Evolutionary conservation across 75 land plant genomes (phyloP).

Genomic region (Selaginella tamariscina): DNA sequence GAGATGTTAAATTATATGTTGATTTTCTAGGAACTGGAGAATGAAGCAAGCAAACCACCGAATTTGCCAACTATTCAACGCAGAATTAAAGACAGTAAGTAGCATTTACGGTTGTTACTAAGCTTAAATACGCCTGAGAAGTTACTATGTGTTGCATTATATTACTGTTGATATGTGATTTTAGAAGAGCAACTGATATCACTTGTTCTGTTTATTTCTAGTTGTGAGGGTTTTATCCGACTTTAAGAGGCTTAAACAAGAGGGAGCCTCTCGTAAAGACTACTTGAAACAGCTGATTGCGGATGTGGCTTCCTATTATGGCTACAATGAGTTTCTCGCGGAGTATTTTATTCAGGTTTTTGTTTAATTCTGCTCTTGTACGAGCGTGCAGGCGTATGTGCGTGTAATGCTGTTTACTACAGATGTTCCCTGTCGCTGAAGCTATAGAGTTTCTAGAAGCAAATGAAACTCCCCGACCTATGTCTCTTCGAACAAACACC

Average conservation of each 20-base stretch:
- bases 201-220: slow-evolving; percentile 17
- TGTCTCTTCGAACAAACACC: slow-evolving; percentile 72
- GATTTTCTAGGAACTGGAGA: slow-evolving; percentile 58
- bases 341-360: slow-evolving; percentile 55
- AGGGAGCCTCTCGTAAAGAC: slow-evolving; percentile 53
- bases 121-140: too few species aligned
- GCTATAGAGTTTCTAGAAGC: slow-evolving; percentile 83
- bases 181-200: not conserved
- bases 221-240: slow-evolving; percentile 87
- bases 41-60: slow-evolving; percentile 54
- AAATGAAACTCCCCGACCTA: slow-evolving; percentile 77
- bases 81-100: slow-evolving; percentile 83
- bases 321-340: slow-evolving; percentile 83
- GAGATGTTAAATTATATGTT: not conserved
- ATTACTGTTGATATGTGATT: not conserved
- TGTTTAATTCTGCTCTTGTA: not conserved
- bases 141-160: slow-evolving; percentile 12
- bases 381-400: not conserved
- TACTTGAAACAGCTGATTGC: slow-evolving; percentile 61
- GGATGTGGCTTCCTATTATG: slow-evolving; percentile 72
- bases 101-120: not conserved
- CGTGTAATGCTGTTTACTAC: slow-evolving; percentile 2
- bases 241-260: slow-evolving; percentile 58
- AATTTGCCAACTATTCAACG: slow-evolving; percentile 52
- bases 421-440: slow-evolving; percentile 93